Evolutionary conservation across 768 basidiomycete genomes (phyloP), one percentile per base, ranked within the genome.

Genomic region (Termitomyces sp.): DNA sequence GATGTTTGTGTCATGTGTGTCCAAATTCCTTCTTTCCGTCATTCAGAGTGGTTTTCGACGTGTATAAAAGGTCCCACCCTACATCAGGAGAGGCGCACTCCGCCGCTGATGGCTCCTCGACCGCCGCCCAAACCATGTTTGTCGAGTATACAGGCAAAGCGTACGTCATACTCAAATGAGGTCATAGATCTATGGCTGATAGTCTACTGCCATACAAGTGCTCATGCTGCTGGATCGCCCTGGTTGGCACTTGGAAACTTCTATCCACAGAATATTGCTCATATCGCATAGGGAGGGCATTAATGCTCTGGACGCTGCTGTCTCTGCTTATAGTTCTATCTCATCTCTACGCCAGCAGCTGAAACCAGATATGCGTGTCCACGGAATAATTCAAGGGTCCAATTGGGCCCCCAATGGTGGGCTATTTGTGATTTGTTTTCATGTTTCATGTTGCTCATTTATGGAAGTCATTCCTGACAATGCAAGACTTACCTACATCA

Each of bases 241-340:
- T 94, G 92, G 85, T 80, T 63, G 44, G 43, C 32, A 54, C 52
- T 40, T 56, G 45, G 29, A 27, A 45, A 17, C 47, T 8, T 31
- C 53, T 19, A 44, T 21, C 4, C 29, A 25, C n/a, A 52, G 34
- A 45, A 53, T 14, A 23, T 43, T 57, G 19, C 46, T 59, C 43
- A 46, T 50, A 59, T 51, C 49, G 38, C 35, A 42, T 57, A 82
- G 81, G 89, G 90, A 95, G 69, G 92, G 88, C 23, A 81, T 80
- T 41, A 95, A 95, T 65, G 91, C 92, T 12, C 80, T 92, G 43
- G 94, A 95, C 65, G 94, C 94, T 0, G 92, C 92, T 0, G 89
- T 94, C 67, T 72, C 92, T 9, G 89, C 92, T 0, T 95, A 95
- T 68, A 84, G 86, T 8, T 79, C 82, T 46, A 79, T 96, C 41